Conservation (phyloP, 202 grass and related monocot species). For the Cymbopogon flexuosus region DNA sequence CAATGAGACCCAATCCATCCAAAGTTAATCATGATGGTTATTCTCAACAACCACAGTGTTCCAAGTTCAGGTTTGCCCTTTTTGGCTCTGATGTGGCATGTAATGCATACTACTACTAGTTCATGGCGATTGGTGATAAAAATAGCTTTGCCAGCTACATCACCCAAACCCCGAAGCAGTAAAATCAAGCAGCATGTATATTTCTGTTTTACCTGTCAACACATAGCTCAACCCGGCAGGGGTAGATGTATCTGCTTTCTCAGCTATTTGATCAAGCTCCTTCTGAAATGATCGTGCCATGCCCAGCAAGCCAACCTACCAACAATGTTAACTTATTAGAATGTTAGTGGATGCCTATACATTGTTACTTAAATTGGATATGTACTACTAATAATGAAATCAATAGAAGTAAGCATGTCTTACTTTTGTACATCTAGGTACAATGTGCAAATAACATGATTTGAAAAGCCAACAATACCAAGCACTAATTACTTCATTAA, state of each 20-base stretch:
- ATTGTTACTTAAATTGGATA: not conserved
- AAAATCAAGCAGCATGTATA: conserved; percentile 13
- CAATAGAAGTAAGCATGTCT: not conserved
- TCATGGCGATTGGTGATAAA: not conserved
- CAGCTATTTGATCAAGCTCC: conserved; percentile 93
- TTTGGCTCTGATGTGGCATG: not conserved
- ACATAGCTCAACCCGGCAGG: conserved; percentile 84
- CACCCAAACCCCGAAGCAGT: not conserved
- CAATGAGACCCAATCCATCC: not conserved
- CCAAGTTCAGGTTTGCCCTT: not conserved
- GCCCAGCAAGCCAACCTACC: conserved; percentile 88
- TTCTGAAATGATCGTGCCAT: conserved; percentile 95
- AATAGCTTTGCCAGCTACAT: not conserved
- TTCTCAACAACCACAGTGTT: not conserved
- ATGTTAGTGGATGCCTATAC: not conserved
- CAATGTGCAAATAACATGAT: not conserved
- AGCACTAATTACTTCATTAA: not conserved
- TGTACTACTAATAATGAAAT: not conserved
- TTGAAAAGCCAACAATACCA: not conserved
- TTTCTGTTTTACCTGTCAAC: conserved; percentile 61
- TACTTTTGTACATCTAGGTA: not conserved
- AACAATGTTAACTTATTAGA: conserved; percentile 28
- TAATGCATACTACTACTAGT: not conserved
- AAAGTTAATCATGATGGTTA: not conserved
- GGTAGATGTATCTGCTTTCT: conserved; percentile 90